Conservation (phyloP, 805 yeast species). For the Wickerhamiella brachini region DNA sequence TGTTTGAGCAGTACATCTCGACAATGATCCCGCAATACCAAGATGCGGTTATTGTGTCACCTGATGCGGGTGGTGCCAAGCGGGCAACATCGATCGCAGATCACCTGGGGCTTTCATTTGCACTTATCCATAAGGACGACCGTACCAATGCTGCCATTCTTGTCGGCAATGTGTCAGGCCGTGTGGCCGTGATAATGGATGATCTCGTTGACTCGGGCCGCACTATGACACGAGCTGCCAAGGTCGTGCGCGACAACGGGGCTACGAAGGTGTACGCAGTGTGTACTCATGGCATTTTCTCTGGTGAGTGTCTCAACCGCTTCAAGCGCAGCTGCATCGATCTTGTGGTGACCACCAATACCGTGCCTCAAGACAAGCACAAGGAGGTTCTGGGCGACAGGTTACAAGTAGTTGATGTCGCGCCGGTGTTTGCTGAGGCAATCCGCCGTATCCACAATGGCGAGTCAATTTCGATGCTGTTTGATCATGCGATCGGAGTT, state of each 20-base stretch:
- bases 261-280: conserved; percentile 76
- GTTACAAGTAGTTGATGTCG: conserved; percentile 75
- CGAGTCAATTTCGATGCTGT: conserved; percentile 85
- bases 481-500: conserved; percentile 46
- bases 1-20: conserved; percentile 71
- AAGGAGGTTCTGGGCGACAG: conserved; percentile 39
- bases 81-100: conserved; percentile 93
- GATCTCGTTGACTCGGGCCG: conserved; percentile 89
- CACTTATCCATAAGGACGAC: conserved; percentile 82
- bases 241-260: conserved; percentile 82
- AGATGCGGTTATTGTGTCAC: conserved; percentile 85
- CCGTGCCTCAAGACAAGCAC: conserved; percentile 71
- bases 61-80: conserved; percentile 99
- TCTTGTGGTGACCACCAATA: conserved; percentile 74
- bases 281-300: conserved; percentile 84
- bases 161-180: conserved; percentile 84
- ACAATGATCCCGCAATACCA: conserved; percentile 64
- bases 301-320: conserved; percentile 77
- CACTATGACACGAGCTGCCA: conserved; percentile 87
- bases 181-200: conserved; percentile 81
- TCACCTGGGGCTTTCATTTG: conserved; percentile 73
- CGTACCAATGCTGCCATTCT: conserved; percentile 64
- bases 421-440: conserved; percentile 83
- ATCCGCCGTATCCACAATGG: conserved; percentile 95
- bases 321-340: conserved; percentile 60